Evolutionary conservation across 352 stramenopile genomes (phyloP), one percentile per base, ranked within the genome.

Genomic region (Phytopythium aichiense): DNA sequence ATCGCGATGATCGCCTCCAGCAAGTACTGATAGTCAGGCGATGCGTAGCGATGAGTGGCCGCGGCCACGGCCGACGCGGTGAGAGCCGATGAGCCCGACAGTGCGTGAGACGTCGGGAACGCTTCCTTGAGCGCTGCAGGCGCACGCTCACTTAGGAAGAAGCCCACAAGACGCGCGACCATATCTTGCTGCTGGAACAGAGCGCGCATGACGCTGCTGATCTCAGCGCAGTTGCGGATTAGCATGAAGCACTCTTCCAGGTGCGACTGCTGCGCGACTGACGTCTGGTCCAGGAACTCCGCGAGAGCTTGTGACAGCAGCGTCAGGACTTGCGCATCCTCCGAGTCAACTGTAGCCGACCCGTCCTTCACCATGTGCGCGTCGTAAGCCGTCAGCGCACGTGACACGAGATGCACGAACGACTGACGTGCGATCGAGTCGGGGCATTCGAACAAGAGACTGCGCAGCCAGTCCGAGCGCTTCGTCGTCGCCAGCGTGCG

Each of bases 221-320:
- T 72, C 51, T 91, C 79, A 28, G 83, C 86, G 49, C 81, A 81
- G 61, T 95, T 91, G 54, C 85, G 80, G 18, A 94, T 71, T 2
- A 94, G 72, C 75, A 92, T 88, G 63, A 94, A 95, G 53, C 80
- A 92, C 49, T 97, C 89, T 58, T 96, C 87, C 63, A 96, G 72
- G 66, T 93, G 85, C 9, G 80, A 84, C 43, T 92, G 87, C 62
- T 94, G 81, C 63, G 82, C 74, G 25, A 89, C 84, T 0, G 84
- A 81, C 9, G 81, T 92, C 58, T 89, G 75, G 60, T 92, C 82
- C 57, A 94, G 61, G 45, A 90, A 92, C 60, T 74, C 56, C 31
- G 60, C 64, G 38, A 48, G 63, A 22, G 45, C 51, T 35, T 64
- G 49, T 22, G 65, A 52, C 22, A 56, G 20, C 18, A 86, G 42